Base-by-base conservation (phyloP, 108 stramenopile genomes). In the Aurantiochytrium sp. region DNA sequence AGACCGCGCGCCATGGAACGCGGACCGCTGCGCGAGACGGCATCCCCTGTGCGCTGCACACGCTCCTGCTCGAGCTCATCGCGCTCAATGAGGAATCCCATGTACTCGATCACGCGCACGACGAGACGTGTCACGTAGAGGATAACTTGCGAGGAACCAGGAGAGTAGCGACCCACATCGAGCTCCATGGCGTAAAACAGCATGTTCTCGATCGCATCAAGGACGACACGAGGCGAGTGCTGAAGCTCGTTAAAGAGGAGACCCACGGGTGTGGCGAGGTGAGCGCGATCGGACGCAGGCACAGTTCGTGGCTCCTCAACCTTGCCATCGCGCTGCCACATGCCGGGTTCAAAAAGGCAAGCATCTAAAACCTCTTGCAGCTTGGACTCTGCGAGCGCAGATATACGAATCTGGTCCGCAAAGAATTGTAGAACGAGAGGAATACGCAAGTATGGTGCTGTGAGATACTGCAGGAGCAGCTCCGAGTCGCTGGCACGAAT, bases 361-460 rank as follows among this genome's bases (percentile, higher is more conserved):
- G 97, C 97, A 71, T 97, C 97, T 3, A 98, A 95, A 90, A 98
- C 97, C 42, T 96, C 93, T 88, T 98, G 98, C 55, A 98, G 92
- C 8, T 96, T 95, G 60, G 96, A 95, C 23, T 96, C 94, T 49
- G 95, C 95, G 44, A 98, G 92, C 5, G 96, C 96, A 23, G 96
- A 94, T 23, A 97, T 92, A 58, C 98, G 94, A 21, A 92, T 93
- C 42, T 97, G 97, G 89, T 97, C 96, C 1, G 98, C 96, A 89
- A 98, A 98, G 89, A 98, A 98, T 72, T 97, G 97, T 43, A 98
- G 89, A 59, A 98, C 95, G 47, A 98, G 93, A 35, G 98, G 98
- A 88, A 98, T 98, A 19, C 98, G 95, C 55, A 98, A 95, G 91
- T 98, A 98, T 12, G 97, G 97, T 0, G 95, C 98, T 14, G 98